Base-by-base conservation (phyloP, 176 grass and related monocot genomes). In the Phoenix roebelenii region DNA sequence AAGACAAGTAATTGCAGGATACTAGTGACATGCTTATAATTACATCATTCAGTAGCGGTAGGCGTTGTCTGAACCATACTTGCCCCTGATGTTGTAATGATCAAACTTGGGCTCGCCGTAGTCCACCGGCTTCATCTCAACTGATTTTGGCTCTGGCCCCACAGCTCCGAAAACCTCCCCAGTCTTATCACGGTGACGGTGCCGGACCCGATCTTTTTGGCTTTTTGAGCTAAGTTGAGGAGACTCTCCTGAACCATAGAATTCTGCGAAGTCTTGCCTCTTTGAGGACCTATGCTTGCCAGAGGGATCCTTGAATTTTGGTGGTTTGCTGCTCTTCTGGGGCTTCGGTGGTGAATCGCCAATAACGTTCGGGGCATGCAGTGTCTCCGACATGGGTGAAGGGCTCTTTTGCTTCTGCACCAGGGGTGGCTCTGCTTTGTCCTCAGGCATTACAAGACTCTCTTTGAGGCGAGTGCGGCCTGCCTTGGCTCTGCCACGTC, bases 271-370 rank as follows among this genome's bases (percentile, higher is more conserved):
- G 2, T 98, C 93, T 71, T 80, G 84, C 64, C 84, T 80, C 79
- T 89, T 98, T n/a, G 84, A 83, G 54, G 93, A 81, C 74, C 93
- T 82, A 76, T 85, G 82, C 70, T 98, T 92, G 57, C 84, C 82
- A 52, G 87, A 88, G 22, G 93, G 80, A 16, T 98, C 93, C 79
- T 86, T 89, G 56, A 89, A 74, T 39, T 92, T 98, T 57, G 84
- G 78, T 28, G 72, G 25, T 59, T 92, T 98, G 64, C 64, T 29
- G 25, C 62, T 60, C 72, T 92, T 98, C 66, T 82, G 76, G 25
- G 52, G 54, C 87, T 86, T 98, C 7, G 79, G 39, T 24, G 71
- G n/a, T 0, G 71, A 44, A 51, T 92, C 81, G 6, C 28, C 76
- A 5, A 65, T 68, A 18, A 73, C n/a, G 5, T 7, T 71, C 39